Conservation (phyloP, 345 rosid species). For the Erysimum cheiranthoides region DNA sequence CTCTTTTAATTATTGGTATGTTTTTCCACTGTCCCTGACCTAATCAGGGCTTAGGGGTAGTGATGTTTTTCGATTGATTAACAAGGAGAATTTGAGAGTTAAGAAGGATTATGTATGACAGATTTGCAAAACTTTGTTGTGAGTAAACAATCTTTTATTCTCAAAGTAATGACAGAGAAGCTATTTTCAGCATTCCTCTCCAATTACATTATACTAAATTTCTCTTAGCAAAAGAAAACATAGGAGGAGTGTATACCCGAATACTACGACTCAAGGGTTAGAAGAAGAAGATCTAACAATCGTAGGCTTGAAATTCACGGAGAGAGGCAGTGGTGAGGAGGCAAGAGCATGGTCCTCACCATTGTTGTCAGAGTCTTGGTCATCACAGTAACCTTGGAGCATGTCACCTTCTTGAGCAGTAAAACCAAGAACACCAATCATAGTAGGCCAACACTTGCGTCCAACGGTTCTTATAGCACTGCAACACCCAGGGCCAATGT, state of each 20-base stretch:
- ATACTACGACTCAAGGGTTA: constrained; percentile 20
- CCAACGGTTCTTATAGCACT: constrained; percentile 60
- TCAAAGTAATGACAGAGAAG: constrained; percentile 18
- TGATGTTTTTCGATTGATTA: constrained; percentile 13
- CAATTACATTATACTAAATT: constrained; percentile 23
- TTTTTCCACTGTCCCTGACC: constrained; percentile 9
- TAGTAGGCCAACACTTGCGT: constrained; percentile 65
- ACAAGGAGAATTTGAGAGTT: constrained; percentile 11
- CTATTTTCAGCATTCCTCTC: constrained; percentile 7
- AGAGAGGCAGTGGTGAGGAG: constrained; percentile 37
- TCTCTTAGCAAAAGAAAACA: constrained; percentile 3
- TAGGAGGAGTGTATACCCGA: not conserved
- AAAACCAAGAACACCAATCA: constrained; percentile 66
- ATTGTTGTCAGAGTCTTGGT: constrained; percentile 18
- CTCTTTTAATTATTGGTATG: constrained; percentile 24
- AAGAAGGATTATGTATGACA: not conserved
- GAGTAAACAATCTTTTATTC: constrained; percentile 24
- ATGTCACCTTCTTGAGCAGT: constrained; percentile 67
- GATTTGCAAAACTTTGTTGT: constrained; percentile 3
- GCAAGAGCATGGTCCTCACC: constrained; percentile 29
- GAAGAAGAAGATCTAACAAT: constrained; percentile 34
- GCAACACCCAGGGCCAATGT: constrained; percentile 68
- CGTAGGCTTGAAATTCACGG: constrained; percentile 25
- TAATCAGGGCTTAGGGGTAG: constrained; percentile 18
- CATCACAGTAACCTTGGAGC: constrained; percentile 75